phyloP scores from a whole-genome alignment of 352 stramenopile genomes.

The Pythium pyrilobum region DNA sequence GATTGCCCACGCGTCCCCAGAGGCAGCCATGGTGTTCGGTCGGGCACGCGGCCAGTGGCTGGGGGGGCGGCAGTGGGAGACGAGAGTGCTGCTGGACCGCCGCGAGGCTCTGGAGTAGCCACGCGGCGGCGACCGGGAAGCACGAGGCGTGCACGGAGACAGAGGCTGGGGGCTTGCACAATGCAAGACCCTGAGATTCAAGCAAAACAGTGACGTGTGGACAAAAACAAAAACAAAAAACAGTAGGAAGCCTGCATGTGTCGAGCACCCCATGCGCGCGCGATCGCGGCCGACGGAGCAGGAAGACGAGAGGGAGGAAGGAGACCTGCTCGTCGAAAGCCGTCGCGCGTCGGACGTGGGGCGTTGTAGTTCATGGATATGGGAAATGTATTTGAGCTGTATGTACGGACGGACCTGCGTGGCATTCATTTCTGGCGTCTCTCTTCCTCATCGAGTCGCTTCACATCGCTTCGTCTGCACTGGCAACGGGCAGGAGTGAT shows the following conservation, averaged over 20 bases:
- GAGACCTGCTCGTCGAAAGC: too few relatives aligned
- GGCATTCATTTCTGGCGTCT: background rate
- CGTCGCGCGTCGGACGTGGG: too few relatives aligned
- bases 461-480: background rate
- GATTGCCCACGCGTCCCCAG: background rate
- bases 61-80: background rate
- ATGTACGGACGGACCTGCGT: too few relatives aligned
- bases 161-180: conserved; percentile 28
- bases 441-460: background rate
- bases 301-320: too few relatives aligned
- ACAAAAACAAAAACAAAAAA: too few relatives aligned
- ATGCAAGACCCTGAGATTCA: conserved; percentile 8
- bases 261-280: too few relatives aligned
- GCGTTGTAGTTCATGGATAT: too few relatives aligned
- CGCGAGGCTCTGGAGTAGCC: background rate
- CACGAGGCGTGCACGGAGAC: conserved; percentile 12
- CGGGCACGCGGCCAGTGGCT: background rate
- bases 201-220: conserved; percentile 24
- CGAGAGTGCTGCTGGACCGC: conserved; percentile 13
- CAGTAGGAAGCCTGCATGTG: too few relatives aligned
- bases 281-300: too few relatives aligned
- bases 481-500: background rate
- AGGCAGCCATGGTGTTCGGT: background rate
- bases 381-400: too few relatives aligned
- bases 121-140: conserved; percentile 17